Evolutionary conservation across 306 rosid genomes (phyloP).

Genomic region (Echinosophora koreensis): DNA sequence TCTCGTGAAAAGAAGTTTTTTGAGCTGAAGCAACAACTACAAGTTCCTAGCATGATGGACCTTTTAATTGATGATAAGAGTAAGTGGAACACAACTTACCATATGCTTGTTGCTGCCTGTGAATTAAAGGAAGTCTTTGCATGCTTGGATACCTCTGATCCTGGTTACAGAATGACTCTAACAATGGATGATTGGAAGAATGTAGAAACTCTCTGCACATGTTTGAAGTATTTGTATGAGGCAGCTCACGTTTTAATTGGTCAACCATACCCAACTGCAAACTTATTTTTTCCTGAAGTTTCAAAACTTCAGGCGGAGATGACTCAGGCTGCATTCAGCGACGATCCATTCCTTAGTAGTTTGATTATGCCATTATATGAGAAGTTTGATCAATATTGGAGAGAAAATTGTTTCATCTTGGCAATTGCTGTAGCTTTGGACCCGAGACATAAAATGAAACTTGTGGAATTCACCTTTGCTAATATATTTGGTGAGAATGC

Average conservation of each 20-base stretch:
- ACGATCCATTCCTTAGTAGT: constrained; percentile 73
- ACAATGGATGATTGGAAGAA: constrained; percentile 81
- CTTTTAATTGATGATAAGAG: constrained; percentile 71
- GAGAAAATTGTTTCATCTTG: constrained; percentile 74
- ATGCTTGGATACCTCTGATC: constrained; percentile 71
- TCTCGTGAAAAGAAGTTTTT: constrained; percentile 67
- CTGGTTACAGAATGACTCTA: constrained; percentile 59
- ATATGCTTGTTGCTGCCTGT: constrained; percentile 84
- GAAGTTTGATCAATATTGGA: constrained; percentile 86
- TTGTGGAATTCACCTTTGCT: constrained; percentile 72
- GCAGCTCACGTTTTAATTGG: constrained; percentile 68
- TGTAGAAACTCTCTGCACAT: constrained; percentile 71
- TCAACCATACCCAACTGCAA: constrained; percentile 73
- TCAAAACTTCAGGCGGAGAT: constrained; percentile 76
- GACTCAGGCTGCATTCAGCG: constrained; percentile 67
- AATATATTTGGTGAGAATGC: constrained; percentile 75
- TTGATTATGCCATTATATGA: constrained; percentile 72
- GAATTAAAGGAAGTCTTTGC: constrained; percentile 85
- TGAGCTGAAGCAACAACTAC: constrained; percentile 82
- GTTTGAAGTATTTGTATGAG: constrained; percentile 73
- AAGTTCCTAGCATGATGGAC: constrained; percentile 68
- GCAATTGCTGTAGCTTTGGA: constrained; percentile 88
- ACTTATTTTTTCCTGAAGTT: constrained; percentile 69
- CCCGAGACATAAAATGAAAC: constrained; percentile 86
- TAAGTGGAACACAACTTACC: constrained; percentile 89